Percentiles rank a stretch among this genome's conserved stretches.
Evolutionary conservation across 495 filamentous ascomycete genomes (phyloP).

Genomic region (Xylaria grammica): DNA sequence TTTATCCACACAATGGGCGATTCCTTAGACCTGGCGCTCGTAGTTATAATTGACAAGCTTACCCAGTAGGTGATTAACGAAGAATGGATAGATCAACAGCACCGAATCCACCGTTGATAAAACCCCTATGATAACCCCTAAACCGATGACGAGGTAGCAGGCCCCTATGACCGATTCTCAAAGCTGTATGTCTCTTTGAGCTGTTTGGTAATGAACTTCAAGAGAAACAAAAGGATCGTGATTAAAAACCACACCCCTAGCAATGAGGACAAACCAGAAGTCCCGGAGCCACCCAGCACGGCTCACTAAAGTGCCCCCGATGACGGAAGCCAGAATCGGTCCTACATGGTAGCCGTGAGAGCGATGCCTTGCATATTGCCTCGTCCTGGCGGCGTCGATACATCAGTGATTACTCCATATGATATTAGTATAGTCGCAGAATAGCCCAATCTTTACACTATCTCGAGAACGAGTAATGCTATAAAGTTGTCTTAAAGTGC

Average conservation of each 20-base stretch:
- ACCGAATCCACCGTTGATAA: neutral
- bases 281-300: neutral
- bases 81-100: neutral
- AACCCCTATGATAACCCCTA: conserved; percentile 5
- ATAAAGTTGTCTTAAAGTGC: neutral
- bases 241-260: neutral
- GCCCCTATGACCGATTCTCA: neutral
- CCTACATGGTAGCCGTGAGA: neutral
- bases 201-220: neutral
- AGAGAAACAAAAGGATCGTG: neutral
- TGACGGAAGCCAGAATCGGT: neutral
- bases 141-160: neutral
- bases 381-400: conserved; percentile 6
- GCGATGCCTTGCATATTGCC: neutral
- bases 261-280: conserved; percentile 7
- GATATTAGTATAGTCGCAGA: neutral
- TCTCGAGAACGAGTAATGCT: neutral
- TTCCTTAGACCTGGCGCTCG: neutral
- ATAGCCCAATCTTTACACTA: neutral
- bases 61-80: neutral
- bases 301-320: neutral
- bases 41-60: conserved; percentile 6
- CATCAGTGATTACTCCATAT: conserved; percentile 5
- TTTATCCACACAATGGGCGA: neutral
- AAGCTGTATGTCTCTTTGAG: neutral